These are phyloP conservation scores for Metarhizium sp. DNA, from an alignment of 2,329 filamentous ascomycete genomes.

Conservation along the genomic window DNA sequence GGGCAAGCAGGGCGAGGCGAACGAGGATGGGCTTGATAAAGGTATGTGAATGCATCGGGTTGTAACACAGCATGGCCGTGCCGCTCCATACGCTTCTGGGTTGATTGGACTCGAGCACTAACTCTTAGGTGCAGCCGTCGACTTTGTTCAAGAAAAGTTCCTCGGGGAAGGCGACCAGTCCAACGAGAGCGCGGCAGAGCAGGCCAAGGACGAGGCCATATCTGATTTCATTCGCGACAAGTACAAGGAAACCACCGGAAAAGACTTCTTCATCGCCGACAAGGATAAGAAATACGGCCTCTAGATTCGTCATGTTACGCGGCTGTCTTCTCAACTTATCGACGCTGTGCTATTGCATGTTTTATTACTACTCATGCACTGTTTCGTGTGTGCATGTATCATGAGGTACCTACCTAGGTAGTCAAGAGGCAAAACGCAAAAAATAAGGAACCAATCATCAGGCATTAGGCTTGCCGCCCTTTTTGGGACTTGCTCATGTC, in stretches of 20 bases:
- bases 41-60: conserved; percentile 32
- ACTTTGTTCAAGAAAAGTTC: conserved; percentile 68
- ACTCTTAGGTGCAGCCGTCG: conserved; percentile 46
- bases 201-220: conserved; percentile 76
- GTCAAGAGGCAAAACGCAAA: too few species aligned
- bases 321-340: neutral
- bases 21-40: conserved; percentile 77
- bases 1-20: conserved; percentile 69
- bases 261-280: conserved; percentile 60
- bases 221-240: conserved; percentile 60
- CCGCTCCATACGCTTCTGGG: neutral
- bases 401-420: too few species aligned
- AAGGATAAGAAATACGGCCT: conserved; percentile 41
- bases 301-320: neutral
- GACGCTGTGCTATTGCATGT: neutral
- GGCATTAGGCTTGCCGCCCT: too few species aligned
- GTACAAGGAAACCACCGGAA: conserved; percentile 62
- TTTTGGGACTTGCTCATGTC: neutral
- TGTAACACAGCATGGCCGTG: neutral
- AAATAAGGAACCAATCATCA: too few species aligned
- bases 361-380: neutral
- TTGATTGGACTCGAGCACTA: too few species aligned
- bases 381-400: too few species aligned
- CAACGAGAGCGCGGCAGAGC: conserved; percentile 65
- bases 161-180: conserved; percentile 60